Base-by-base conservation (phyloP, 2,329 filamentous ascomycete genomes). In the Pestalotiopsis sp. region DNA sequence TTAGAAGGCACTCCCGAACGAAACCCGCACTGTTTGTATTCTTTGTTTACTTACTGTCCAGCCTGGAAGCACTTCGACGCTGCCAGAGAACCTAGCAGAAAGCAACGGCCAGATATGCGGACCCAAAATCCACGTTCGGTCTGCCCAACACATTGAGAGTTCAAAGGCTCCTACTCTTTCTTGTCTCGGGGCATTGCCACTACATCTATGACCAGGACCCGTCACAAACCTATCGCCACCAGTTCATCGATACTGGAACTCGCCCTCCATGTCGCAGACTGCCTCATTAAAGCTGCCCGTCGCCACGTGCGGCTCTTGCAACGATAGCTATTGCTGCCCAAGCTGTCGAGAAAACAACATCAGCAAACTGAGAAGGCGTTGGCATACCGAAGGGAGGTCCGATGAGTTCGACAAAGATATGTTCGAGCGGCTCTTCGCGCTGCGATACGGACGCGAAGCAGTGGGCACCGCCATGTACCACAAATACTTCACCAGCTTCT, bases 401-500 rank as follows among this genome's bases (percentile, higher is more conserved):
- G 63, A 65, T 20, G 41, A 65, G 7, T 27, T 36, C 4, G 63
- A 65, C 63, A 65, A 65, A n/a, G 63, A 56, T 7, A 25, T 65
- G n/a, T 65, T 65, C 45, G 17, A 56, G 17, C 52, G 31, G 12
- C 25, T 65, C 5, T 65, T 65, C n/a, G 25, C 25, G 9, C 49
- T 65, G 23, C 52, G 63, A 65, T 65, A 65, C 38, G 63, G 63
- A 13, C 45, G 25, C 13, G 45, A 56, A n/a, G 12, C 63, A 12
- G 31, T 65, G 23, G 27, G 52, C n/a, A 31, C 63, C 6, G 41
- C 63, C 3, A 13, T 65, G 14, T 57, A 56, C 17, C 63, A 65
- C 63, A 65, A 65, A 20, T 65, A 56, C 31, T 65, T 38, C 25
- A 31, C 36, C 17, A 27, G 17, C 17, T 65, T 65, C 25, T 56